Conservation (phyloP, 805 yeast species). For the Gaillardinia entomophila region DNA sequence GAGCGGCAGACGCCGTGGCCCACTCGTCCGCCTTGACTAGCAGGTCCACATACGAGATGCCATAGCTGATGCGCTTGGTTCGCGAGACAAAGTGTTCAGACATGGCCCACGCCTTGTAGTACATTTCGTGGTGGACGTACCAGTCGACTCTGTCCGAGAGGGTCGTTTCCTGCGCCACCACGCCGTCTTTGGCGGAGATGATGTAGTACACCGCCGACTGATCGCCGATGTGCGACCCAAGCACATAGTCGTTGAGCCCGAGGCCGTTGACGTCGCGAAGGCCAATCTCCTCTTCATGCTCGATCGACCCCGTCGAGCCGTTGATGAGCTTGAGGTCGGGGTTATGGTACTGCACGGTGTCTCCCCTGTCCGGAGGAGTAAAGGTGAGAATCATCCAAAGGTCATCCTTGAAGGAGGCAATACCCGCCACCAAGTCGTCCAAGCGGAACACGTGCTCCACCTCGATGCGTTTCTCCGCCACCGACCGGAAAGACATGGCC, state of each 20-base stretch:
- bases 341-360: conserved; percentile 27
- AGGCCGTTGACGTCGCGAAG: conserved; percentile 50
- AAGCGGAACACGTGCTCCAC: conserved; percentile 44
- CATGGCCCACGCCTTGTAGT: conserved; percentile 72
- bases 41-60: conserved; percentile 47
- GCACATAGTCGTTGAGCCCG: conserved; percentile 76
- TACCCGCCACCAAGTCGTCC: conserved; percentile 65
- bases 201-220: conserved; percentile 48
- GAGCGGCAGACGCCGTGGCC: conserved; percentile 49
- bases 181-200: conserved; percentile 77
- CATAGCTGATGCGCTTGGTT: conserved; percentile 50
- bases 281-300: conserved; percentile 73
- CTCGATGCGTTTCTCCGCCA: conserved; percentile 37
- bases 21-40: conserved; percentile 44
- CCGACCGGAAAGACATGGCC: conserved; percentile 45
- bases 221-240: conserved; percentile 47
- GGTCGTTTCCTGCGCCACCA: conserved; percentile 67
- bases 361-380: conserved; percentile 28
- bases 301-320: conserved; percentile 60
- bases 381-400: conserved; percentile 57
- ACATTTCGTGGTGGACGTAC: conserved; percentile 53
- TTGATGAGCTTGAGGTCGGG: conserved; percentile 77
- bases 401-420: conserved; percentile 70
- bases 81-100: conserved; percentile 52
- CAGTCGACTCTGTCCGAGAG: conserved; percentile 67